Evolutionary conservation across 495 filamentous ascomycete species (phyloP), one percentile per base, ranked within the genome.

Genomic region (Xylaria scruposa): DNA sequence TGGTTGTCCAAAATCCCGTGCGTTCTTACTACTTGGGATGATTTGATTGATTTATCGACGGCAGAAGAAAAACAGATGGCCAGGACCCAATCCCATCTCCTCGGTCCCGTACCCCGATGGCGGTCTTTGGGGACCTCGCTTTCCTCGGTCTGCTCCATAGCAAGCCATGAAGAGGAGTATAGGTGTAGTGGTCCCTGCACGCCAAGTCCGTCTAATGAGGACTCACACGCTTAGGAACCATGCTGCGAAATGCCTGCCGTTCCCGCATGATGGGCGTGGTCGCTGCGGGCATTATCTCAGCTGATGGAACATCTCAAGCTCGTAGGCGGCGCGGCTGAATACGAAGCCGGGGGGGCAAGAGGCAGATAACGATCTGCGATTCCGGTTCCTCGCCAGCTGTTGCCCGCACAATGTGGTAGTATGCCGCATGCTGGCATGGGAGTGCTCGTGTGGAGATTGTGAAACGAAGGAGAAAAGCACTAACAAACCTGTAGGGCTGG

Each of bases 311-410:
- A 21, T 17, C 17, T 13, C 44, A 62, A 36, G 53, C 31, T 53
- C 58, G 13, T 31, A 24, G 67, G 46, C 59, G 68, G 59, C 47
- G 59, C 24, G 59, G 68, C 68, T 70, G 68, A 63, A 70, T 46
- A 38, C 68, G 59, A 70, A 64, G 44, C 68, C 29, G 31, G 17
- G 46, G 60, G 24, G 56, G 44, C 36, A 29, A 31, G 46, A 29
- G n/a, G 62, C 29, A 64, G 59, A 61, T 53, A 54, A 38, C 46
- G n/a, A 70, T 63, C 31, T 17, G 6, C 42, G 42, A 46, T 29
- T n/a, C 4, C 40, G 29, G 31, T 40, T 17, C 33, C 54, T 62
- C 68, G 56, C 68, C 36, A 70, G 56, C 46, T 70, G 46, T 53
- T 70, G 29, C 68, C 68, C 53, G 59, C 17, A 19, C 24, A 60